Evolutionary conservation across 805 yeast genomes (phyloP).

Genomic region (Metschnikowia koreensis): DNA sequence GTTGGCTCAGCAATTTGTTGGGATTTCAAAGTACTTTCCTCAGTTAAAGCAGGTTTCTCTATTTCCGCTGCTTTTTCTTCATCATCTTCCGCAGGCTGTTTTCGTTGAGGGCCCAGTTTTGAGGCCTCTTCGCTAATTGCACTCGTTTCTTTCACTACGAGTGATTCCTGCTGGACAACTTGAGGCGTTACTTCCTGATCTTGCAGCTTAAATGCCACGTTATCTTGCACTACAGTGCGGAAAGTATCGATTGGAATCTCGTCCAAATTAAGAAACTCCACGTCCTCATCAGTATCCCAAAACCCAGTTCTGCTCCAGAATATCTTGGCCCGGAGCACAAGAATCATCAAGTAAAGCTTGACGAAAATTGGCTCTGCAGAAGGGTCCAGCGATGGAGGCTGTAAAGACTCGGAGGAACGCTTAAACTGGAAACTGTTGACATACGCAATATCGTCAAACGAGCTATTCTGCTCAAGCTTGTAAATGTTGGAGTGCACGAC

Average conservation of each 20-base stretch:
- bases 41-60: no score
- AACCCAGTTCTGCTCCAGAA: slow-evolving; percentile 84
- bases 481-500: slow-evolving; percentile 55
- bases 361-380: slow-evolving; percentile 36
- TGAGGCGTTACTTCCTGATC: background rate
- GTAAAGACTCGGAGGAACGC: slow-evolving; percentile 16
- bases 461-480: slow-evolving; percentile 44
- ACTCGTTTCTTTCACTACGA: background rate
- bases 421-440: slow-evolving; percentile 29
- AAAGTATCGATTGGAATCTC: slow-evolving; percentile 15
- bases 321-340: slow-evolving; percentile 63
- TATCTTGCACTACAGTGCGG: slow-evolving; percentile 13
- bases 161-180: background rate
- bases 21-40: no score
- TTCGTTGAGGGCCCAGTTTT: background rate
- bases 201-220: slow-evolving; percentile 15
- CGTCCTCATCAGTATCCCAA: slow-evolving; percentile 56
- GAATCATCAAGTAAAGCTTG: slow-evolving; percentile 51
- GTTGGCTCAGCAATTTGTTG: background rate
- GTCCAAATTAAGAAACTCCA: slow-evolving; percentile 22
- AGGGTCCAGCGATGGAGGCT: slow-evolving; percentile 5
- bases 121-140: background rate
- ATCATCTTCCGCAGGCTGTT: background rate
- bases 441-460: slow-evolving; percentile 26
- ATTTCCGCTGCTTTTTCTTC: background rate